Percentiles rank a stretch among this genome's conserved stretches.
Evolutionary conservation across 2,329 filamentous ascomycete species (phyloP).

Genomic region (Dothistroma pini): DNA sequence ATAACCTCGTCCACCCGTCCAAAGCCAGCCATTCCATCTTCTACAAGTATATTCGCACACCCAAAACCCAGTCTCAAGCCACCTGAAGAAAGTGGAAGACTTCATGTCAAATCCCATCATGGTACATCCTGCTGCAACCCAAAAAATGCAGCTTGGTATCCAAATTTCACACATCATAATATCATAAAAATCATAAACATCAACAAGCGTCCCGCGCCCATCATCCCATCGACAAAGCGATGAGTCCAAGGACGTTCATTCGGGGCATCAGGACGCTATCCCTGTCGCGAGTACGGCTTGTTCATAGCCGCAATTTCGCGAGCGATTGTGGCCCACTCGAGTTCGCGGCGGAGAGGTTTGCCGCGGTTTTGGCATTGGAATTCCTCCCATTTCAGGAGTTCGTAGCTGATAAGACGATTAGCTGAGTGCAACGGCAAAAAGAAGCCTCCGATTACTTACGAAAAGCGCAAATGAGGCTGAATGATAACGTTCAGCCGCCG

Average conservation of each 20-base stretch:
- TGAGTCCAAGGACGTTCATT: constrained; percentile 2
- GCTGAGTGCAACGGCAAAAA: not conserved
- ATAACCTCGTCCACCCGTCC: not conserved
- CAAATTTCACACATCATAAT: constrained; percentile 6
- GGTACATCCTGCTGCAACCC: not conserved
- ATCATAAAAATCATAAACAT: constrained; percentile 13
- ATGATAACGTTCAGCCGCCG: constrained; percentile 95
- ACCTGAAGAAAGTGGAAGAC: not conserved
- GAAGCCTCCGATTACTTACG: constrained; percentile 46
- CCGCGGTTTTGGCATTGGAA: constrained; percentile 57
- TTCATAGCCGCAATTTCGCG: constrained; percentile 96
- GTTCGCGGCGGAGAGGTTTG: constrained; percentile 62
- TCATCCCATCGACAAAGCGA: not conserved
- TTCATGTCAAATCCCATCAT: not conserved
- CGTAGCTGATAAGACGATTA: constrained; percentile 51
- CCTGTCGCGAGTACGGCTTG: constrained; percentile 75
- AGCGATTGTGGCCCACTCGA: constrained; percentile 87
- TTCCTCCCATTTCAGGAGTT: constrained; percentile 95
- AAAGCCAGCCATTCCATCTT: not conserved
- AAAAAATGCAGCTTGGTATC: not conserved
- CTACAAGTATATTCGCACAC: constrained; percentile 2
- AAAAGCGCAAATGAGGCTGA: constrained; percentile 90
- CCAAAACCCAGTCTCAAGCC: not conserved
- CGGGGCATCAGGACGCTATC: constrained; percentile 12
- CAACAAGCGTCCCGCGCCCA: not conserved